Percentiles rank a stretch among this genome's conserved stretches.
phyloP scores from a whole-genome alignment of 768 basidiomycete species.

The Rickenella mellea region DNA sequence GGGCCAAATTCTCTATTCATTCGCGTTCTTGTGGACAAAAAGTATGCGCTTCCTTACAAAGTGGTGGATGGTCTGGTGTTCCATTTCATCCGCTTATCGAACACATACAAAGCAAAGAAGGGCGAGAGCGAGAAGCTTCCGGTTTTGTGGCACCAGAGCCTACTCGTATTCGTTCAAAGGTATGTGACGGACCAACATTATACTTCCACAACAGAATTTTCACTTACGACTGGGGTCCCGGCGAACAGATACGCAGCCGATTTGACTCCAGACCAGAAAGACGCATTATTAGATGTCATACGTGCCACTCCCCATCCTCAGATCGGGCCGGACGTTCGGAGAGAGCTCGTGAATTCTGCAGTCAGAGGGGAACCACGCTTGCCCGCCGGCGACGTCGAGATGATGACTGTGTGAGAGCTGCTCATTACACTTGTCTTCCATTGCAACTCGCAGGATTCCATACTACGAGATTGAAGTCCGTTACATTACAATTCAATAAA shows the following conservation, averaged over 20 bases:
- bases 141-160: slow-evolving; percentile 97
- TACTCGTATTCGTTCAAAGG: slow-evolving; percentile 92
- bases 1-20: slow-evolving; percentile 96
- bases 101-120: slow-evolving; percentile 69
- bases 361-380: slow-evolving; percentile 72
- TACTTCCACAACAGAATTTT: background rate
- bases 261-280: slow-evolving; percentile 94
- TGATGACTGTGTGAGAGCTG: slow-evolving; percentile 26
- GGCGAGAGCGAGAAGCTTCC: slow-evolving; percentile 77
- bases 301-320: slow-evolving; percentile 79
- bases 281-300: slow-evolving; percentile 89
- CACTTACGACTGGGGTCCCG: background rate
- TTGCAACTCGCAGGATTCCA: too few species aligned
- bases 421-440: background rate
- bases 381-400: slow-evolving; percentile 55
- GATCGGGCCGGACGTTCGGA: slow-evolving; percentile 81
- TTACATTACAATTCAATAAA: too few species aligned
- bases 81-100: slow-evolving; percentile 95
- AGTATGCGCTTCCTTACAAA: slow-evolving; percentile 95
- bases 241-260: slow-evolving; percentile 80
- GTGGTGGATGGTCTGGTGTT: slow-evolving; percentile 95
- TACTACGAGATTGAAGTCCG: too few species aligned
- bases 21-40: slow-evolving; percentile 93
- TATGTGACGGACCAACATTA: slow-evolving; percentile 21
- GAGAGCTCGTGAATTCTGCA: slow-evolving; percentile 84